Percentiles rank a stretch among this genome's conserved stretches.
Conservation (phyloP, 2,329 filamentous ascomycete species). For the Verticillium albo-atrum region DNA sequence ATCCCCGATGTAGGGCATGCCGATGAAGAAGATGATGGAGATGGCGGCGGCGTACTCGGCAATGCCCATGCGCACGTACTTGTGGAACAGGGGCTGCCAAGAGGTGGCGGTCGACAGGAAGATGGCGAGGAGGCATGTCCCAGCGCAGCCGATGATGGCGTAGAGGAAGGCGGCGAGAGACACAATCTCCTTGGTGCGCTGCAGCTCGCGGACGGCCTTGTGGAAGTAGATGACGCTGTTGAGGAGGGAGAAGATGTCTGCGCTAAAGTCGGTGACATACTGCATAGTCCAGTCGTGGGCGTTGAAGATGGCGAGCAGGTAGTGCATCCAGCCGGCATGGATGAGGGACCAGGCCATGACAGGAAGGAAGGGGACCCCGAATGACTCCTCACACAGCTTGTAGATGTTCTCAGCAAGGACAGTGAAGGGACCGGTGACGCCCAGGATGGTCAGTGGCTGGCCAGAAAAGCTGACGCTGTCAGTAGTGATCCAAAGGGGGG, state of each 20-base stretch:
- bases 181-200: slow-evolving; percentile 51
- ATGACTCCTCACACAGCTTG: slow-evolving; percentile 47
- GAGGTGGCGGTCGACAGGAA: slow-evolving; percentile 56
- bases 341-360: slow-evolving; percentile 67
- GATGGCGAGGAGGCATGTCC: slow-evolving; percentile 59
- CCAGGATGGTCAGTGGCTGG: slow-evolving; percentile 61
- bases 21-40: slow-evolving; percentile 62
- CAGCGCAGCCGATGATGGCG: slow-evolving; percentile 57
- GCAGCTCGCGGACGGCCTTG: slow-evolving; percentile 60
- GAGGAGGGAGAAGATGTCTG: slow-evolving; percentile 62
- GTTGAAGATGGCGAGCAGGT: slow-evolving; percentile 60
- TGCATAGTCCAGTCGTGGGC: slow-evolving; percentile 68
- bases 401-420: slow-evolving; percentile 64
- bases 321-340: slow-evolving; percentile 62
- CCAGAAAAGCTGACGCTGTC: slow-evolving; percentile 38
- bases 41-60: slow-evolving; percentile 63
- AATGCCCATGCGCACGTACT: slow-evolving; percentile 56
- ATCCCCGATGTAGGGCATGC: slow-evolving; percentile 57
- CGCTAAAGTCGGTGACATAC: slow-evolving; percentile 63
- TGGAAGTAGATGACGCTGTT: slow-evolving; percentile 67
- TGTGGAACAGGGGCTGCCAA: slow-evolving; percentile 59
- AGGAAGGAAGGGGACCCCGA: slow-evolving; percentile 57
- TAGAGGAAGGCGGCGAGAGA: slow-evolving; percentile 62
- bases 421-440: slow-evolving; percentile 64
- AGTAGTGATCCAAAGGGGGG: neutral